Base-by-base conservation (phyloP, 352 stramenopile species). In the Blastocystis sp. region DNA sequence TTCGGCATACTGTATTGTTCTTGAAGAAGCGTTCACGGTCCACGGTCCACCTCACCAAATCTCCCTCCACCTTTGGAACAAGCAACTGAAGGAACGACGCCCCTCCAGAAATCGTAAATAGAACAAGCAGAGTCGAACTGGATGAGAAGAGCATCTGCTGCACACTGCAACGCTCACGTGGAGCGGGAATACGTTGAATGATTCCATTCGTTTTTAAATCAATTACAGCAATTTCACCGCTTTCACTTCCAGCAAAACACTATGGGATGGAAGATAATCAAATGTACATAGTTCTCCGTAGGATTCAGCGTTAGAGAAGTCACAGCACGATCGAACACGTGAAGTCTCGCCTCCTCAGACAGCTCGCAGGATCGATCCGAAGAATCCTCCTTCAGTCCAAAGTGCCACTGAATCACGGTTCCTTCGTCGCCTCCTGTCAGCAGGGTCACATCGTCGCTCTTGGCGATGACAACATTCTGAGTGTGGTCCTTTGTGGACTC, bases 401-500 rank as follows among this genome's bases (percentile, higher is more conserved):
- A 81, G 27, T 27, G 24, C 27, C 49, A 81, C 16, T 9, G 36
- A 51, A 14, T 18, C 1, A 81, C 11, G 0, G 42, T 64, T 24
- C 69, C 69, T 32, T 81, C 69, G n/a, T 81, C 69, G 3, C 69
- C 69, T 63, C 69, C 69, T 49, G 69, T 81, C 21, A 81, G 21
- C n/a, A 81, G 3, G 4, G 69, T 63, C 34, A 48, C 34, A n/a
- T 81, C 69, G 29, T 81, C 69, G 16, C 40, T 81, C 29, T 64
- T 63, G 1, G 63, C 69, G 0, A 44, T 27, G 2, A 81, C 1
- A 3, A 40, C 69, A 32, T 49, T 81, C 69, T 81, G 49, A 16
- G 42, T 29, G 24, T 21, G 24, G 0, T 9, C 27, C 11, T 64
- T 64, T 6, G 42, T 51, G 34, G 38, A 51, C 4, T 81, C 69